A percentile compares a stretch with the other conserved stretches of the same genome.
Conservation (phyloP, 2,329 filamentous ascomycete species). For the Cryphonectria parasitica region DNA sequence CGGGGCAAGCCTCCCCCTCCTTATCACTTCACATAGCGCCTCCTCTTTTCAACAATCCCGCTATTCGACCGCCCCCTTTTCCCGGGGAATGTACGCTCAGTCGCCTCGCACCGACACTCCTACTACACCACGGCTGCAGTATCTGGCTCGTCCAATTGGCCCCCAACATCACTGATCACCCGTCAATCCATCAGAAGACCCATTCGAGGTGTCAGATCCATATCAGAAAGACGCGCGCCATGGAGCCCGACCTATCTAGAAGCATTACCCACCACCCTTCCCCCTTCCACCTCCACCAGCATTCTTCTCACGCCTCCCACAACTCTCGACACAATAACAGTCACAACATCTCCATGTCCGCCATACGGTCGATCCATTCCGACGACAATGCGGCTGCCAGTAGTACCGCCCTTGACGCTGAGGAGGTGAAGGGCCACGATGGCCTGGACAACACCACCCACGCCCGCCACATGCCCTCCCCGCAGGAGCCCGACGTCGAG, state of each 20-base stretch:
- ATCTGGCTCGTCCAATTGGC: neutral
- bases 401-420: constrained; percentile 52
- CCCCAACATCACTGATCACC: neutral
- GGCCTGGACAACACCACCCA: constrained; percentile 36
- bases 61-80: neutral
- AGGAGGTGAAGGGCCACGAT: constrained; percentile 41
- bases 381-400: constrained; percentile 41
- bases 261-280: constrained; percentile 50
- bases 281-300: constrained; percentile 46
- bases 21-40: neutral
- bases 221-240: neutral
- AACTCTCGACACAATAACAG: constrained; percentile 12
- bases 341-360: constrained; percentile 34
- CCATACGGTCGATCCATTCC: constrained; percentile 32
- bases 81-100: neutral
- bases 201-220: neutral
- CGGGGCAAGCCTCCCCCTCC: neutral
- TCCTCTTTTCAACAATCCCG: neutral
- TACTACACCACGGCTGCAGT: neutral
- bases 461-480: constrained; percentile 45
- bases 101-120: neutral
- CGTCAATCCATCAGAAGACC: neutral
- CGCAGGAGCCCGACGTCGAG: constrained; percentile 49
- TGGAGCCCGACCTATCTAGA: constrained; percentile 48
- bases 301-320: constrained; percentile 31